phyloP scores from a whole-genome alignment of 148 eudicot species.

The Chenopodium formosanum region DNA sequence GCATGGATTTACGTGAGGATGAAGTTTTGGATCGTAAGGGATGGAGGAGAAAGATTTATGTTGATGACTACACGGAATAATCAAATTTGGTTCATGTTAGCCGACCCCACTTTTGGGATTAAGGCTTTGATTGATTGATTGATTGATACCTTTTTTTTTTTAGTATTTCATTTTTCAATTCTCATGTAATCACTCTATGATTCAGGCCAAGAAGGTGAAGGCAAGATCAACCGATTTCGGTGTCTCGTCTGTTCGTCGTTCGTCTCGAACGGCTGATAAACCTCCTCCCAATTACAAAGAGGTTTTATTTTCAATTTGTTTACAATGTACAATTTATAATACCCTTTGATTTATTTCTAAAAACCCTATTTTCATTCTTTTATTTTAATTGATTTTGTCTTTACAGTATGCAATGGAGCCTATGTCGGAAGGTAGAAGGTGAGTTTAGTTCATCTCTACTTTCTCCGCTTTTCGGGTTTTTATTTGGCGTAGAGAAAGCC shows the following conservation, averaged over 20 bases:
- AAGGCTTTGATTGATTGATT: too few species aligned
- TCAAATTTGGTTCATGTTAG: too few species aligned
- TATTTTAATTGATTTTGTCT: not conserved
- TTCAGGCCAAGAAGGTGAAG: conserved; percentile 47
- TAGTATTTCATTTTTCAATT: too few species aligned
- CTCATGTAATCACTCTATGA: not conserved
- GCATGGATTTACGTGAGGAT: too few species aligned
- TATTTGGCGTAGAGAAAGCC: too few species aligned
- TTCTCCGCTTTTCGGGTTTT: not conserved
- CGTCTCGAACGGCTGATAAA: conserved; percentile 56
- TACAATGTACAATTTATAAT: not conserved
- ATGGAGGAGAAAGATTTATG: too few species aligned
- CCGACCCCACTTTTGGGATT: too few species aligned
- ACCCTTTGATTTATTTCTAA: not conserved
- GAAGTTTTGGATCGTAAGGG: too few species aligned
- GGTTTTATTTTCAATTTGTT: conserved; percentile 26
- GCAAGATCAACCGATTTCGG: conserved; percentile 27
- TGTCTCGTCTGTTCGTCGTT: conserved; percentile 45
- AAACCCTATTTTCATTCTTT: not conserved
- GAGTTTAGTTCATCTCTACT: conserved; percentile 12
- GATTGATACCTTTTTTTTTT: too few species aligned
- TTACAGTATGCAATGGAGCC: conserved; percentile 45
- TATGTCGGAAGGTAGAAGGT: conserved; percentile 47
- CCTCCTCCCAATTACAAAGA: conserved; percentile 65
- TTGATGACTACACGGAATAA: too few species aligned